Conservation (phyloP, 2,329 filamentous ascomycete genomes). For the Aciculosporium take region DNA sequence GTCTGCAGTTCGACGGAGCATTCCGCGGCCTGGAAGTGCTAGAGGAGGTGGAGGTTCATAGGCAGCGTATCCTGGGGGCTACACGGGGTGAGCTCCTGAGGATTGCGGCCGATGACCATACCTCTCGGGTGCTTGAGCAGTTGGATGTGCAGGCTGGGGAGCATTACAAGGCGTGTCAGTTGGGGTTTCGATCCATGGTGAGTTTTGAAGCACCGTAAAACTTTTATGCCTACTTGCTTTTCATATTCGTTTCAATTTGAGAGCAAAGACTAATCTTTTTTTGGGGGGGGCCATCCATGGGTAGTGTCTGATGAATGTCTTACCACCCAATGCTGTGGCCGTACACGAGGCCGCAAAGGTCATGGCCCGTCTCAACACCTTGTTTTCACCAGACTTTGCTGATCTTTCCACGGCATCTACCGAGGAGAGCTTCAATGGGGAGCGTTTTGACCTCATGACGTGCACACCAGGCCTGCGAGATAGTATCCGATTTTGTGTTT, state of each 20-base stretch:
- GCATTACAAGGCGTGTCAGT: conserved; percentile 18
- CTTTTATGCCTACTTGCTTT: neutral
- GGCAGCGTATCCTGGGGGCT: conserved; percentile 14
- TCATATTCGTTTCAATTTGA: neutral
- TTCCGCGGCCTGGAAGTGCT: conserved; percentile 19
- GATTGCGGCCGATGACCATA: conserved; percentile 5
- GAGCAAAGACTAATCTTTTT: too few relatives aligned
- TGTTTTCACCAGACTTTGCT: conserved; percentile 17
- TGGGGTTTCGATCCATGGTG: conserved; percentile 21
- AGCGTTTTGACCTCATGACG: conserved; percentile 15
- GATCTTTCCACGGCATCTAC: conserved; percentile 10
- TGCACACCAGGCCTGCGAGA: conserved; percentile 19
- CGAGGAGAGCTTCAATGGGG: conserved; percentile 5
- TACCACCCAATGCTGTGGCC: conserved; percentile 2
- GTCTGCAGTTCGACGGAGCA: conserved; percentile 12
- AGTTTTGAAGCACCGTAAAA: too few relatives aligned
- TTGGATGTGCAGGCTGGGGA: conserved; percentile 16
- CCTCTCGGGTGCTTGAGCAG: conserved; percentile 14
- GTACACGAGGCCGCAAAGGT: conserved; percentile 11
- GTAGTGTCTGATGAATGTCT: conserved; percentile 2
- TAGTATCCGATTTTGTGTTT: conserved; percentile 22
- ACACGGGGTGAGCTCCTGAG: conserved; percentile 10
- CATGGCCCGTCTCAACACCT: conserved; percentile 22
- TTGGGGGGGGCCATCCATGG: too few relatives aligned
- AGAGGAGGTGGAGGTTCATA: conserved; percentile 20